Conservation (phyloP, 495 filamentous ascomycete species). For the Penicillium fimorum region DNA sequence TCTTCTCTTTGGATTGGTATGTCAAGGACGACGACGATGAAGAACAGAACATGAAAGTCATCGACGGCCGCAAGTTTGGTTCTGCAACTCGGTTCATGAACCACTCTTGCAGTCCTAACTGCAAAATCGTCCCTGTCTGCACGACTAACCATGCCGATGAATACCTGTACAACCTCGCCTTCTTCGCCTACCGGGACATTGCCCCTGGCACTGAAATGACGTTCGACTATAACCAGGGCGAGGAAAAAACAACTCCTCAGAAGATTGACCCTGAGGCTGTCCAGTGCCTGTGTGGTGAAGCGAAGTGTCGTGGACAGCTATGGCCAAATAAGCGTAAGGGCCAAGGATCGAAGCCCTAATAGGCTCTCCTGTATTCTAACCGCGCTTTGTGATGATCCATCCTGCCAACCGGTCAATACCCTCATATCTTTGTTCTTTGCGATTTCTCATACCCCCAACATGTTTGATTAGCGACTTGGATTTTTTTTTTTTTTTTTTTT, state of each 20-base stretch:
- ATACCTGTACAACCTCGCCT: slow-evolving; percentile 78
- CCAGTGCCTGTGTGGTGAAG: slow-evolving; percentile 65
- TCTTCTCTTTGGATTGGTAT: slow-evolving; percentile 85
- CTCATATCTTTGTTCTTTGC: not conserved
- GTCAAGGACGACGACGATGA: slow-evolving; percentile 32
- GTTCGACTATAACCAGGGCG: slow-evolving; percentile 72
- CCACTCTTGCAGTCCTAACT: slow-evolving; percentile 69
- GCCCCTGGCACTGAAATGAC: slow-evolving; percentile 70
- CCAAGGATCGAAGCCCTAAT: slow-evolving; percentile 1
- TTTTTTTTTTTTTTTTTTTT: too few species aligned
- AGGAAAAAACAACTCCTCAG: slow-evolving; percentile 26
- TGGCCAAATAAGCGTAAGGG: slow-evolving; percentile 53
- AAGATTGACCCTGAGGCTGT: slow-evolving; percentile 44
- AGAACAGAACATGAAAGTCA: slow-evolving; percentile 45
- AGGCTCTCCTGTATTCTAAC: not conserved
- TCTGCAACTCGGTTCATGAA: slow-evolving; percentile 62
- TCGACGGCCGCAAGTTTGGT: slow-evolving; percentile 61
- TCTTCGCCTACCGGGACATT: slow-evolving; percentile 77
- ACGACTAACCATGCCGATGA: slow-evolving; percentile 68
- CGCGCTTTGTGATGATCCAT: not conserved
- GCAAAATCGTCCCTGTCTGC: slow-evolving; percentile 79
- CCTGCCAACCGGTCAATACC: not conserved
- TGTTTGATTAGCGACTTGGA: not conserved
- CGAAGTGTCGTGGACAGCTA: slow-evolving; percentile 65
- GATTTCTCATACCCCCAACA: not conserved